A percentile compares a stretch with the other conserved stretches of the same genome.
These are phyloP conservation scores for Hansenula anomala DNA, from an alignment of 1,139 yeast species.

Conservation along the genomic window DNA sequence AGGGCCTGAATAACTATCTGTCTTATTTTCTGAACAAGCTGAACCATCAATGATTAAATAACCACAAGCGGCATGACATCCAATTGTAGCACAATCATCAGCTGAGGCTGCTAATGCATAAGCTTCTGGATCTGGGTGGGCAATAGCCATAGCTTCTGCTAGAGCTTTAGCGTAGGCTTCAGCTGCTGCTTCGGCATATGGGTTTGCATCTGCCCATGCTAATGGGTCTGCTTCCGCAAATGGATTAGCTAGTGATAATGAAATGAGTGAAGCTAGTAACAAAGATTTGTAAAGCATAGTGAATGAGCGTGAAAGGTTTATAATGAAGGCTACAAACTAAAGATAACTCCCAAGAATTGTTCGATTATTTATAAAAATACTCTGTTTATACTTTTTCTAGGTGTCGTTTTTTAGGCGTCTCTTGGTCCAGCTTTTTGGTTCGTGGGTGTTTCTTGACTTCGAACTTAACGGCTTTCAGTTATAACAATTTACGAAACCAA, in stretches of 20 bases:
- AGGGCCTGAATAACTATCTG: slow-evolving; percentile 20
- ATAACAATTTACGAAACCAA: not conserved
- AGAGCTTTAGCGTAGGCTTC: slow-evolving; percentile 18
- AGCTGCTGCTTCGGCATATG: slow-evolving; percentile 19
- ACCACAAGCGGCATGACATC: slow-evolving; percentile 27
- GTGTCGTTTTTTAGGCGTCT: no score
- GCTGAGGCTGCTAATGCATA: slow-evolving; percentile 21
- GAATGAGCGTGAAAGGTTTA: not conserved
- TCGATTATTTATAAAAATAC: no score
- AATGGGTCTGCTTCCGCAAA: slow-evolving; percentile 10
- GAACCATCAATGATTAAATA: slow-evolving; percentile 23
- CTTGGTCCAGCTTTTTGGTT: no score
- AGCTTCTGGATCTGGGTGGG: slow-evolving; percentile 24
- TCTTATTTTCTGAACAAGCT: slow-evolving; percentile 16
- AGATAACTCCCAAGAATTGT: no score
- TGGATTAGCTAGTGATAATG: slow-evolving; percentile 2
- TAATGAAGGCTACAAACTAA: no score
- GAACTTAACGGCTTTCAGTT: slow-evolving; percentile 1
- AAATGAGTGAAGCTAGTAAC: slow-evolving; percentile 1
- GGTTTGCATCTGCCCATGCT: slow-evolving; percentile 19
- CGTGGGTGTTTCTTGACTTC: not conserved
- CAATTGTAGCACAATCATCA: slow-evolving; percentile 23
- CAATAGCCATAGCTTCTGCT: slow-evolving; percentile 20
- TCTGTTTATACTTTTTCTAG: no score
- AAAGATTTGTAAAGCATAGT: not conserved